A percentile compares a stretch with the other conserved stretches of the same genome.
phyloP scores from a whole-genome alignment of 73 alveolate genomes.

The Paramecium tetraurelia region DNA sequence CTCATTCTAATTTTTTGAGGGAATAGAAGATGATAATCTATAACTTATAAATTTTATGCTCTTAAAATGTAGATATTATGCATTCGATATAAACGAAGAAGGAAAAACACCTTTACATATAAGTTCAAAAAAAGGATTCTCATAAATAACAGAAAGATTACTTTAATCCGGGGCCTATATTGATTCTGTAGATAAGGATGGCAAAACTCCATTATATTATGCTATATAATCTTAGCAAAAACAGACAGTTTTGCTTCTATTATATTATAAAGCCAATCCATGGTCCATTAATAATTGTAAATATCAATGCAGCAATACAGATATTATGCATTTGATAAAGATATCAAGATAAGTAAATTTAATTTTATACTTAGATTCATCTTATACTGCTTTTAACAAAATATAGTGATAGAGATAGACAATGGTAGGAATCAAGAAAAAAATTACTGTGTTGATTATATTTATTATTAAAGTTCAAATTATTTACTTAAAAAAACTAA shows the following conservation, averaged over 20 bases:
- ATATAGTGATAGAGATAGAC: background rate
- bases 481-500: background rate
- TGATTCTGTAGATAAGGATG: background rate
- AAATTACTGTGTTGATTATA: background rate
- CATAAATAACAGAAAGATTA: background rate
- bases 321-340: background rate
- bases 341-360: background rate
- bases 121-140: background rate
- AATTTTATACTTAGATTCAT: background rate
- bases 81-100: slow-evolving; percentile 18
- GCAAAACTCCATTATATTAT: slow-evolving; percentile 22
- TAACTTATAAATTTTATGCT: background rate
- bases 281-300: background rate
- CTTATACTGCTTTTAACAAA: background rate
- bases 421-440: background rate
- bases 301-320: background rate
- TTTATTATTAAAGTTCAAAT: background rate
- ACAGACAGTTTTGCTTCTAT: background rate
- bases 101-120: background rate
- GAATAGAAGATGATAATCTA: background rate
- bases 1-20: slow-evolving; percentile 21
- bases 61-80: slow-evolving; percentile 15
- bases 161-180: background rate
- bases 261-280: slow-evolving; percentile 29
- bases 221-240: background rate